Evolutionary conservation across 2,329 filamentous ascomycete species (phyloP).

Genomic region (Scedosporium dehoogii): DNA sequence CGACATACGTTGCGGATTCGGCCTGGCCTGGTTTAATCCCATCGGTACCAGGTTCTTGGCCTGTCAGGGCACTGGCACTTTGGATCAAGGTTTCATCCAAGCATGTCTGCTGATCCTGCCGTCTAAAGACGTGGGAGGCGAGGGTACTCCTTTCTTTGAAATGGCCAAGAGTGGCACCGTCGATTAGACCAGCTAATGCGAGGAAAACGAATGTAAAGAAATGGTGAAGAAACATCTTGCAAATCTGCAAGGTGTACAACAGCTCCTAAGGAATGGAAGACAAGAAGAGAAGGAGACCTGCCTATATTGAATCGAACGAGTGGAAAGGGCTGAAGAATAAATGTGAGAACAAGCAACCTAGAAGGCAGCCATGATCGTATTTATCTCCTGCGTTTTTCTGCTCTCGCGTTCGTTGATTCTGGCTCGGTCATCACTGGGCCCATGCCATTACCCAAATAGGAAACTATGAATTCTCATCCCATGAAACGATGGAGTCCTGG

Average conservation of each 20-base stretch:
- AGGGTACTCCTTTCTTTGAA: background rate
- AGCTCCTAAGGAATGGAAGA: background rate
- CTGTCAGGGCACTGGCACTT: conserved; percentile 26
- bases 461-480: background rate
- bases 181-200: background rate
- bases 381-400: background rate
- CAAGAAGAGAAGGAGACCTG: background rate
- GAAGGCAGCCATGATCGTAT: background rate
- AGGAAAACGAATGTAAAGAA: background rate
- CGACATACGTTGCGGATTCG: conserved; percentile 32
- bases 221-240: background rate
- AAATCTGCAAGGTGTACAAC: background rate
- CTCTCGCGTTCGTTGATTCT: background rate
- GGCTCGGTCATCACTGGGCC: background rate
- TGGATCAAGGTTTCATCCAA: conserved; percentile 31
- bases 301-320: background rate
- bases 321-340: background rate
- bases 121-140: background rate
- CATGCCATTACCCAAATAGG: background rate
- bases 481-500: background rate
- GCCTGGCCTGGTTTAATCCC: conserved; percentile 18
- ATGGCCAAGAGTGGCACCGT: background rate
- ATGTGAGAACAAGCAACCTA: background rate
- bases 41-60: conserved; percentile 22
- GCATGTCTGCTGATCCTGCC: conserved; percentile 8